Evolutionary conservation across 1,284 basidiomycete species (phyloP).

Genomic region (Rhodotorula sp.): DNA sequence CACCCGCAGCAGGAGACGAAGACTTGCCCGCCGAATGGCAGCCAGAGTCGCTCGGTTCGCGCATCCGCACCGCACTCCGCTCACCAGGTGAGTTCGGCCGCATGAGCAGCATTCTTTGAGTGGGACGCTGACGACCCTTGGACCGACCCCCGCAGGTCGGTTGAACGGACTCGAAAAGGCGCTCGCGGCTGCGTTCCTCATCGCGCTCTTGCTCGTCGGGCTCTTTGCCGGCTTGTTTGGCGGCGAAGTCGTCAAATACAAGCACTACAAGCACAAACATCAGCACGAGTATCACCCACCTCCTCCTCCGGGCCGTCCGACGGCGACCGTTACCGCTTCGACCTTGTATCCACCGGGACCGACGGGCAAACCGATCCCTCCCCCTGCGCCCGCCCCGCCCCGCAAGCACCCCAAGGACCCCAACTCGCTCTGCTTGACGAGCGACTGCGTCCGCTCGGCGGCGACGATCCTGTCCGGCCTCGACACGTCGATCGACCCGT

Average conservation of each 20-base stretch:
- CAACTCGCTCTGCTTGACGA: conserved; percentile 68
- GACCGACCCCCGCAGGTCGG: conserved; percentile 53
- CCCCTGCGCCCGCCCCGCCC: conserved; percentile 21
- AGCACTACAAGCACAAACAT: conserved; percentile 46
- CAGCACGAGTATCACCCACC: conserved; percentile 18
- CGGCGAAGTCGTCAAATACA: conserved; percentile 72
- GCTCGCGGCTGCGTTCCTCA: conserved; percentile 68
- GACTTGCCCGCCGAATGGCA: neutral
- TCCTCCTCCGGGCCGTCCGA: neutral
- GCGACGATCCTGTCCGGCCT: conserved; percentile 76
- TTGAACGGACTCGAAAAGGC: conserved; percentile 81
- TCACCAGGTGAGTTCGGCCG: conserved; percentile 49
- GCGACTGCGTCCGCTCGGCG: conserved; percentile 79
- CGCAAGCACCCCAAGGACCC: neutral
- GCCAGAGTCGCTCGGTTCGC: neutral
- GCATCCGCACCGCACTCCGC: conserved; percentile 23
- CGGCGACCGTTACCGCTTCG: conserved; percentile 48
- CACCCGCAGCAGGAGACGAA: neutral
- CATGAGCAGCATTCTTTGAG: too few species aligned
- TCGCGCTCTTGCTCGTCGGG: conserved; percentile 75
- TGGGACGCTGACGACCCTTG: neutral
- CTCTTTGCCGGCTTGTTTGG: conserved; percentile 91
- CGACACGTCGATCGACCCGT: conserved; percentile 82
- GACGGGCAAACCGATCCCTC: conserved; percentile 49
- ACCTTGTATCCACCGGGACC: conserved; percentile 37